Conservation (phyloP, 768 basidiomycete species). For the Myochromella boudieri region DNA sequence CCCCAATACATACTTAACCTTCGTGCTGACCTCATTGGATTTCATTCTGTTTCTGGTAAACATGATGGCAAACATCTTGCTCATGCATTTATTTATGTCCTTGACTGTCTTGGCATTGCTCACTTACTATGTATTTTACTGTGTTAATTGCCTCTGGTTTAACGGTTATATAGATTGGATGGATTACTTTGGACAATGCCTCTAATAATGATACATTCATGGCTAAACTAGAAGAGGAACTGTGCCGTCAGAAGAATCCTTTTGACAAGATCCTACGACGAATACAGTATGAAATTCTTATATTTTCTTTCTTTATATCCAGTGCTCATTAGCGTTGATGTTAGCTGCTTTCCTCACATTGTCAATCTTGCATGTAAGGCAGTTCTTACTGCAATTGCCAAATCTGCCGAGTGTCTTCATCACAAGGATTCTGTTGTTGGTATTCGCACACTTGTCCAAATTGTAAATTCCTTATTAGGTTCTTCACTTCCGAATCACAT, state of each 20-base stretch:
- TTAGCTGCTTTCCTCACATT: slow-evolving; percentile 32
- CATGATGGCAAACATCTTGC: slow-evolving; percentile 40
- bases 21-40: slow-evolving; percentile 34
- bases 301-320: slow-evolving; percentile 1
- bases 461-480: slow-evolving; percentile 18
- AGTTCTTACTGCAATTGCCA: slow-evolving; percentile 23
- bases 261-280: slow-evolving; percentile 20
- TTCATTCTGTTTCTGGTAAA: slow-evolving; percentile 30
- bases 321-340: not conserved
- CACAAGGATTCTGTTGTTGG: slow-evolving; percentile 20
- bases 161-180: slow-evolving; percentile 32
- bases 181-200: slow-evolving; percentile 34
- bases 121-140: slow-evolving; percentile 21
- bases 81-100: slow-evolving; percentile 27
- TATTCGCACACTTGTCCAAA: slow-evolving; percentile 20
- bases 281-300: slow-evolving; percentile 22
- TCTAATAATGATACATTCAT: slow-evolving; percentile 33
- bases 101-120: slow-evolving; percentile 27
- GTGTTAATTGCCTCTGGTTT: not conserved
- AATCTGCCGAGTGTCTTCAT: slow-evolving; percentile 13
- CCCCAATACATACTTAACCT: slow-evolving; percentile 24
- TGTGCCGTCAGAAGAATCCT: slow-evolving; percentile 18
- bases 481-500: no score
- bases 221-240: slow-evolving; percentile 18
- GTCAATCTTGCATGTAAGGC: slow-evolving; percentile 32